phyloP scores from a whole-genome alignment of 345 rosid species.

The Trapa incisa region DNA sequence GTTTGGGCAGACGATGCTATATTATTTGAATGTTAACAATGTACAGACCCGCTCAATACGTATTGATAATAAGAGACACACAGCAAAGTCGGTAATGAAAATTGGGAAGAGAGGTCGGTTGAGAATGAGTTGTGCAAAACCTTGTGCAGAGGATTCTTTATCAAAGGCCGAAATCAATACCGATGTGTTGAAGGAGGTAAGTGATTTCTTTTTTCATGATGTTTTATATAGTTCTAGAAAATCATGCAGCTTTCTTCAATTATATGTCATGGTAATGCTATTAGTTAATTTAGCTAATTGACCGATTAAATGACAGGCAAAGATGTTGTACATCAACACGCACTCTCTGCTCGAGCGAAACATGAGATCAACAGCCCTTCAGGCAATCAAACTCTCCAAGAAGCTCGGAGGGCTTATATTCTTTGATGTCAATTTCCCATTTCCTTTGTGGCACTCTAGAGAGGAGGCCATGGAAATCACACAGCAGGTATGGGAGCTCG shows the following conservation, averaged over 20 bases:
- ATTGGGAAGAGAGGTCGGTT: conserved; percentile 66
- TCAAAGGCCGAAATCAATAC: conserved; percentile 65
- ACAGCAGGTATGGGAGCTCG: conserved; percentile 64
- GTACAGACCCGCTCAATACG: conserved; percentile 72
- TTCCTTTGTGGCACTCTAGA: conserved; percentile 70
- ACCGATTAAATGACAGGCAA: conserved; percentile 35
- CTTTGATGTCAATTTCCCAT: conserved; percentile 72
- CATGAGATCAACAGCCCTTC: conserved; percentile 57
- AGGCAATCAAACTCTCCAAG: conserved; percentile 62
- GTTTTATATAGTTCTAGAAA: background rate
- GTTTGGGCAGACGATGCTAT: conserved; percentile 65
- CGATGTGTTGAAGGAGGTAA: conserved; percentile 88
- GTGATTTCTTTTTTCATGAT: background rate
- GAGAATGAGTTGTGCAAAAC: conserved; percentile 45
- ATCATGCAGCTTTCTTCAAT: background rate
- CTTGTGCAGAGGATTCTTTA: conserved; percentile 83
- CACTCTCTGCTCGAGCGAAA: conserved; percentile 66
- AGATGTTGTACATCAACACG: conserved; percentile 74
- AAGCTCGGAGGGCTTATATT: conserved; percentile 58
- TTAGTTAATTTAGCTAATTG: background rate
- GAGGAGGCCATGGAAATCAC: conserved; percentile 60
- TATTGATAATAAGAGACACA: conserved; percentile 44
- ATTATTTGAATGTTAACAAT: conserved; percentile 50
- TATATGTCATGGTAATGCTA: background rate
- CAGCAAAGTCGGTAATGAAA: conserved; percentile 65